Evolutionary conservation across 192 early-diverging fungal species (phyloP).

Genomic region (Podochytrium sp.): DNA sequence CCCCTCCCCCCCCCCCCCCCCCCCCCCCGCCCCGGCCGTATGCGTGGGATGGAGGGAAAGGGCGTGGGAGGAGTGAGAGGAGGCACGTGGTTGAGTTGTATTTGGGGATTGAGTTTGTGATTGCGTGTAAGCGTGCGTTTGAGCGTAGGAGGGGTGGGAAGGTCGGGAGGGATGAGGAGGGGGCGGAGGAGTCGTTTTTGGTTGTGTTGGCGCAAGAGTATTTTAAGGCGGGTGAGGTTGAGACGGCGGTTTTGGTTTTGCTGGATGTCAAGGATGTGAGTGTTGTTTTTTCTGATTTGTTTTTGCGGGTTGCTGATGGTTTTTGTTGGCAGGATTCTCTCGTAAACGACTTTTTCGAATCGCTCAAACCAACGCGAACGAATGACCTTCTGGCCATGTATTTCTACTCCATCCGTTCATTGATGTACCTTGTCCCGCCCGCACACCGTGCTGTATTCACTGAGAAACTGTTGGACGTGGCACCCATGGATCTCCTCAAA

Average conservation of each 20-base stretch:
- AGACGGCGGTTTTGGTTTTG: conserved; percentile 30
- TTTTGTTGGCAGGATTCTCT: neutral
- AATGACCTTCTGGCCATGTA: conserved; percentile 38
- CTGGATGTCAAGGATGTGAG: conserved; percentile 34
- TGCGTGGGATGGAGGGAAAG: no score
- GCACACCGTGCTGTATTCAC: neutral
- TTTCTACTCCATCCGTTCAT: conserved; percentile 27
- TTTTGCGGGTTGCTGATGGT: neutral
- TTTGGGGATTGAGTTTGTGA: conserved; percentile 14
- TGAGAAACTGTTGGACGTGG: neutral
- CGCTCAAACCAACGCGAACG: conserved; percentile 15
- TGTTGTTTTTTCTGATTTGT: neutral
- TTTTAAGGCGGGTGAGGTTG: conserved; percentile 24
- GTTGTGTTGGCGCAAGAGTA: conserved; percentile 26
- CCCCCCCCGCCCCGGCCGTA: no score
- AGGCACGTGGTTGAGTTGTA: neutral
- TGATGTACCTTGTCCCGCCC: conserved; percentile 3
- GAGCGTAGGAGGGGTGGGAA: neutral
- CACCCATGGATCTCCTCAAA: conserved; percentile 1
- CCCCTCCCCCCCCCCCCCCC: no score
- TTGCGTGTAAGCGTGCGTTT: conserved; percentile 1
- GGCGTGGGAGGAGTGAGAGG: neutral
- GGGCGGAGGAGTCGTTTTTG: neutral
- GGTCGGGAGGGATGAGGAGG: neutral
- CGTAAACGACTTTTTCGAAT: conserved; percentile 34